Conservation (phyloP, 2,329 filamentous ascomycete species). For the Podosphaera aphanis region DNA sequence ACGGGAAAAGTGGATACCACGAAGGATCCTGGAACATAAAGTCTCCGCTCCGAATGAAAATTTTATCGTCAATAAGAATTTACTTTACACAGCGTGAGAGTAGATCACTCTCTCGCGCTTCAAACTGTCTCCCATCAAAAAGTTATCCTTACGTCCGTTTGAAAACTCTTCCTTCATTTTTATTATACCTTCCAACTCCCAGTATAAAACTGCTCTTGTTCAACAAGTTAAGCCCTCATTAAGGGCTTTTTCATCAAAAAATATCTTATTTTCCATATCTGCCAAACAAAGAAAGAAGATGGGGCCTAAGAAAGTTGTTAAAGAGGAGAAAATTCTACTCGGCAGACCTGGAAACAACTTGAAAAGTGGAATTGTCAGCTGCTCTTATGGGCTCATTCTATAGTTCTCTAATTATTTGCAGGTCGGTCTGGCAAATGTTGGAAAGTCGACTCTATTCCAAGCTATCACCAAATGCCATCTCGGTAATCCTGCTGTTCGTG, state of each 20-base stretch:
- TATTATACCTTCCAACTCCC: too few relatives aligned
- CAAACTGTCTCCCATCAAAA: not conserved
- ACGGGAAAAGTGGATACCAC: not conserved
- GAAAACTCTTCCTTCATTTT: too few relatives aligned
- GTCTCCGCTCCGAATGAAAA: not conserved
- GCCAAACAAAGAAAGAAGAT: slow-evolving; percentile 36
- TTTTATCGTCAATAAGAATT: not conserved
- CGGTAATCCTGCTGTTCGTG: slow-evolving; percentile 79
- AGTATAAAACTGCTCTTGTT: too few relatives aligned
- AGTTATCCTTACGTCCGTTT: too few relatives aligned
- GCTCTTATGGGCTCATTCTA: slow-evolving; percentile 3
- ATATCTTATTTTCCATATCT: slow-evolving; percentile 21
- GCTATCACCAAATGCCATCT: slow-evolving; percentile 94
- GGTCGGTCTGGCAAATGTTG: slow-evolving; percentile 97
- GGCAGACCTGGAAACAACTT: slow-evolving; percentile 92
- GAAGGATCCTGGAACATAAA: not conserved
- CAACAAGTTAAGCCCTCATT: not conserved
- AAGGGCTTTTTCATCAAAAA: not conserved
- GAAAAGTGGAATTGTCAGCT: slow-evolving; percentile 92
- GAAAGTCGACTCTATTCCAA: slow-evolving; percentile 98
- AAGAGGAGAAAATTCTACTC: slow-evolving; percentile 89
- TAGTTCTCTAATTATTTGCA: slow-evolving; percentile 19
- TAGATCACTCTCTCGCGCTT: not conserved
- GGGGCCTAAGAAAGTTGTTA: slow-evolving; percentile 80
- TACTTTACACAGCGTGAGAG: not conserved